Conservation (phyloP, 768 basidiomycete species). For the Daedaleopsis sinensis region DNA sequence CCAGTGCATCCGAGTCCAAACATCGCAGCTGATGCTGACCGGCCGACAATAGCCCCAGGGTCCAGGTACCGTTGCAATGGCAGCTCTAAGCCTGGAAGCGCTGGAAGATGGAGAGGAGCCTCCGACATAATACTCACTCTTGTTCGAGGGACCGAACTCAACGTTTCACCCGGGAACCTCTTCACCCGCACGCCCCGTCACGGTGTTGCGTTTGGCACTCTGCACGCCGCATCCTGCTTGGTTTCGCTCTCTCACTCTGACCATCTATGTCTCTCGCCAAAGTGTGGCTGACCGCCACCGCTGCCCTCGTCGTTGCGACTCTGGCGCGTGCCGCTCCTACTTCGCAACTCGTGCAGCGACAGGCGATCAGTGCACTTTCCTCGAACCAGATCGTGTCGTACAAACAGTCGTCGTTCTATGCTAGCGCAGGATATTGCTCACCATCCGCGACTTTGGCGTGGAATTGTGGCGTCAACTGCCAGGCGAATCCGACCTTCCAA, state of each 20-base stretch:
- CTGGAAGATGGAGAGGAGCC: too few relatives aligned
- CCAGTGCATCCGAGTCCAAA: too few relatives aligned
- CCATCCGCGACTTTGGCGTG: constrained; percentile 30
- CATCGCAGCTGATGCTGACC: too few relatives aligned
- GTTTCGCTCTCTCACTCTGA: too few relatives aligned
- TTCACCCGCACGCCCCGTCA: too few relatives aligned
- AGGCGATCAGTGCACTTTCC: constrained; percentile 27
- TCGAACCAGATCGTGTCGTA: constrained; percentile 29
- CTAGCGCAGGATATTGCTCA: constrained; percentile 36
- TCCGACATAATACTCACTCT: too few relatives aligned
- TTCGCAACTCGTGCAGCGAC: not conserved
- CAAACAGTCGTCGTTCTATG: constrained; percentile 34
- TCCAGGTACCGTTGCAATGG: too few relatives aligned
- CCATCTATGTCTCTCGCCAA: not conserved
- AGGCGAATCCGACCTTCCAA: constrained; percentile 49
- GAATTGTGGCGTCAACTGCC: constrained; percentile 43
- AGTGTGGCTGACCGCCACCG: not conserved
- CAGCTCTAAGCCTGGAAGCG: too few relatives aligned
- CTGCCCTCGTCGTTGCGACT: not conserved
- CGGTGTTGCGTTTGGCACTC: too few relatives aligned
- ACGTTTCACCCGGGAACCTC: too few relatives aligned
- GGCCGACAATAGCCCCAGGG: too few relatives aligned
- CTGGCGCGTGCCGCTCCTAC: not conserved
- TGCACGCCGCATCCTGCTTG: not conserved
- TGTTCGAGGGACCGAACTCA: too few relatives aligned